A percentile compares a stretch with the other conserved stretches of the same genome.
These are phyloP conservation scores for Yamadazyma akitaensis DNA, from an alignment of 805 yeast species.

Conservation along the genomic window DNA sequence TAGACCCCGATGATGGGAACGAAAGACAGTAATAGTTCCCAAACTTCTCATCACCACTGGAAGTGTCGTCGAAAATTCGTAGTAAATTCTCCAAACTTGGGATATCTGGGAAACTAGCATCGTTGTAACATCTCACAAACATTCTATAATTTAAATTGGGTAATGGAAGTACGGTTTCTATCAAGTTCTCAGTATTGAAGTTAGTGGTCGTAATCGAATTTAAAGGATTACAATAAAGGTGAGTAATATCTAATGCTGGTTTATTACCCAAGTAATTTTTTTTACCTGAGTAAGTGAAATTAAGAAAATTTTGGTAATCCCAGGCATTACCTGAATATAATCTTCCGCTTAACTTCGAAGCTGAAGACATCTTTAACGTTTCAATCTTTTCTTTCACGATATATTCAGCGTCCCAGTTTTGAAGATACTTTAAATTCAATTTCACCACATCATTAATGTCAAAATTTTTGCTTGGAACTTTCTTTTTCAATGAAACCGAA, in stretches of 20 bases:
- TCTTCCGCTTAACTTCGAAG: slow-evolving; percentile 51
- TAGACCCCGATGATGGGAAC: slow-evolving; percentile 83
- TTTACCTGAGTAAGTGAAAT: slow-evolving; percentile 12
- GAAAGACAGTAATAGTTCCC: slow-evolving; percentile 35
- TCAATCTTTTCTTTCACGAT: slow-evolving; percentile 76
- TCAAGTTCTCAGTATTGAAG: slow-evolving; percentile 15
- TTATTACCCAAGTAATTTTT: slow-evolving; percentile 7
- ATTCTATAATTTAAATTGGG: slow-evolving; percentile 56
- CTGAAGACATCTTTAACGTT: slow-evolving; percentile 78
- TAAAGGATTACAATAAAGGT: slow-evolving; percentile 44
- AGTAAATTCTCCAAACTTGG: slow-evolving; percentile 31
- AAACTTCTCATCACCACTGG: slow-evolving; percentile 14
- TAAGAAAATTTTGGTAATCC: slow-evolving; percentile 52
- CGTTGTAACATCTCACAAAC: slow-evolving; percentile 58
- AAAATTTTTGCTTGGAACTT: slow-evolving; percentile 7
- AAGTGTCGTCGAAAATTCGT: slow-evolving; percentile 14
- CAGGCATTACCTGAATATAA: slow-evolving; percentile 84
- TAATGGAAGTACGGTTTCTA: slow-evolving; percentile 31
- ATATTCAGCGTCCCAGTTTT: slow-evolving; percentile 63
- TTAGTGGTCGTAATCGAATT: slow-evolving; percentile 47
- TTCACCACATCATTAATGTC: slow-evolving; percentile 12
- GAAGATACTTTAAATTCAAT: slow-evolving; percentile 7
- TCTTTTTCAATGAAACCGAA: slow-evolving; percentile 3
- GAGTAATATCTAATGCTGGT: slow-evolving; percentile 5
- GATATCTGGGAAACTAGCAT: slow-evolving; percentile 50